Base-by-base conservation (phyloP, 176 grass and related monocot genomes). In the Thalia dealbata region DNA sequence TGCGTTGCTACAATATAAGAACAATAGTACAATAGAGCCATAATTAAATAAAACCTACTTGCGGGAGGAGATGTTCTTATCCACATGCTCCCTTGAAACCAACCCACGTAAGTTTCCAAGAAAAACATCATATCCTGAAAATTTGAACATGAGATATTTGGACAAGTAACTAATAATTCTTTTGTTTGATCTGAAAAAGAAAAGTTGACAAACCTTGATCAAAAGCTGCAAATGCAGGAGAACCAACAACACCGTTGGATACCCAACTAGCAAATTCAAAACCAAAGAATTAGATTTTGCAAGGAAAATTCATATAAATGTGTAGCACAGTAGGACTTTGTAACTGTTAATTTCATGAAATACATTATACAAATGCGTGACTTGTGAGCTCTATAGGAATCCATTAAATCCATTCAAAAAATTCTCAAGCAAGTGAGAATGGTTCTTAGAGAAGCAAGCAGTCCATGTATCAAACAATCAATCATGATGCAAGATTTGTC, bases 191-290 rank as follows among this genome's bases (percentile, higher is more conserved):
- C 26, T 26, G 3, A 14, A 44, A 8, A 0, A 71, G 45, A 78
- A 21, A 71, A 71, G 2, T 9, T 29, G 72, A 75, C 73, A 65
- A 75, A 92, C 93, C 93, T 90, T 97, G 93, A 90, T 92, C 93
- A 76, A 86, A 92, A 64, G 93, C 93, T 18, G 93, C 93, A 88
- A 97, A 97, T 82, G 93, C 89, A 67, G 93, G 93, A 61, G 93
- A 97, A 69, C 93, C 93, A 76, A 97, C 89, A 82, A 97, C 89
- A 78, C 93, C 93, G 65, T 97, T 97, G 23, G 93, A 92, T 52
- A 97, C 85, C 93, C 93, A 97, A 75, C 93, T 97, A 85, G 60
- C 71, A 16, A 13, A 62, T 23, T 21, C 50, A 72, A 11, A 19
- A 41, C 46, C 42, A 9, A 23, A 77, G 26, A 66, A 60, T 70